phyloP scores from a whole-genome alignment of 768 basidiomycete species.

The Megacollybia marginata region DNA sequence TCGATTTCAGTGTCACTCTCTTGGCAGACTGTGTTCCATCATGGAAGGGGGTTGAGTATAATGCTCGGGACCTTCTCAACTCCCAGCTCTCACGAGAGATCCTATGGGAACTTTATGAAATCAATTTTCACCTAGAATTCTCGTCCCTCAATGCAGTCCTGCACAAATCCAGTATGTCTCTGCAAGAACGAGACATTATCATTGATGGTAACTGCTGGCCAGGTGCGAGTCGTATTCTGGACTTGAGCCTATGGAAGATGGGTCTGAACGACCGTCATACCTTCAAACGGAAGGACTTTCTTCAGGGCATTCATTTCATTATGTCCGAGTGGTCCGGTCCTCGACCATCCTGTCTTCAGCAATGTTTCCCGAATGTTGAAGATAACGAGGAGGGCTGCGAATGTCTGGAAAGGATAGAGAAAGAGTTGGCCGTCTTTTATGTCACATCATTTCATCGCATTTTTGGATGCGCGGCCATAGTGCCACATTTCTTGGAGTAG shows the following conservation, averaged over 20 bases:
- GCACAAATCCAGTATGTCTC: background rate
- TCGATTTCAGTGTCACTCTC: no score
- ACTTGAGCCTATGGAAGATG: background rate
- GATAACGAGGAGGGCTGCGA: no score
- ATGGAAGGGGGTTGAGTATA: no score
- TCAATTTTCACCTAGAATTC: background rate
- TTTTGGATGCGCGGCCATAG: no score
- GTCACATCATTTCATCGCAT: no score
- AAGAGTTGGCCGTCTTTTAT: background rate
- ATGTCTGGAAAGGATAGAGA: no score
- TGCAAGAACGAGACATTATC: background rate
- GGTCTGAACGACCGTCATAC: background rate
- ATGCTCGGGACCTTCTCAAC: no score
- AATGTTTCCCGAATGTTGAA: no score
- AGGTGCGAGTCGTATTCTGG: background rate
- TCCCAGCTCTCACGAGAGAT: background rate
- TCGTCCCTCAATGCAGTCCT: background rate
- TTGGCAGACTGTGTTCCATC: no score
- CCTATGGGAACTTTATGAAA: background rate
- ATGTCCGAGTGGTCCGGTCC: background rate
- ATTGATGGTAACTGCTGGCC: no score
- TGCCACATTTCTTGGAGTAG: no score
- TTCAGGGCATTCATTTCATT: background rate
- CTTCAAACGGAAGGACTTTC: background rate
- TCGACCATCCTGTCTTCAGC: background rate